These are phyloP conservation scores for Pythium monospermum DNA, from an alignment of 352 stramenopile species.

Conservation along the genomic window DNA sequence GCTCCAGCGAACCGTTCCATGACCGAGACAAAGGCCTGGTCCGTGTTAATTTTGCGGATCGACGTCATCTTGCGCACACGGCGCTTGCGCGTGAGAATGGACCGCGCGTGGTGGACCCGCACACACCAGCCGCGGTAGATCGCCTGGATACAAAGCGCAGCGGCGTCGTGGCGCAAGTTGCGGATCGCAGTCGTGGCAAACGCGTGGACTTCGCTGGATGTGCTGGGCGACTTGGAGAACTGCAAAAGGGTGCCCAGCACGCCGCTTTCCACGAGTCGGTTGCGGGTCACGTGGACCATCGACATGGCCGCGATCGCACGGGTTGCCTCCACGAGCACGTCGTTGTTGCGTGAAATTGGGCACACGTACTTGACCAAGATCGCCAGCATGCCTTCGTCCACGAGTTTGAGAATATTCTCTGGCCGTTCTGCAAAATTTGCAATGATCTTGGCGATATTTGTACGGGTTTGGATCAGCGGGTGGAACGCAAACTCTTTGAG, in stretches of 20 bases:
- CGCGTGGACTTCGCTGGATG: conserved; percentile 28
- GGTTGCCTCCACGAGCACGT: conserved; percentile 51
- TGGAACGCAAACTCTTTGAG: conserved; percentile 67
- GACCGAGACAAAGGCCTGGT: conserved; percentile 17
- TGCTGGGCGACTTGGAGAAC: conserved; percentile 43
- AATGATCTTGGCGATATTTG: conserved; percentile 65
- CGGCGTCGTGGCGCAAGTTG: conserved; percentile 67
- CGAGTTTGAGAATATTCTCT: conserved; percentile 68
- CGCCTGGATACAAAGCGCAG: conserved; percentile 63
- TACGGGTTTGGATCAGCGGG: conserved; percentile 44
- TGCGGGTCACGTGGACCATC: conserved; percentile 47
- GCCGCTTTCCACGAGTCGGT: conserved; percentile 53
- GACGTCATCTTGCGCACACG: conserved; percentile 28
- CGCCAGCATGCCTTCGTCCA: conserved; percentile 55
- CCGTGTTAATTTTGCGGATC: conserved; percentile 22
- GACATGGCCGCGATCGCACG: conserved; percentile 58
- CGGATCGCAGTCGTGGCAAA: conserved; percentile 45
- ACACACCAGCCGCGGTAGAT: conserved; percentile 67
- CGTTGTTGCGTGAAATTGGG: conserved; percentile 40
- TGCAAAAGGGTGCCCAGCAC: conserved; percentile 54
- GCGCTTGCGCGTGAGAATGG: conserved; percentile 25
- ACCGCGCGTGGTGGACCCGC: conserved; percentile 25
- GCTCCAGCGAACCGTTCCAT: conserved; percentile 25
- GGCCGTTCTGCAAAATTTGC: conserved; percentile 69
- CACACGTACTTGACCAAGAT: conserved; percentile 74